Percentiles rank a stretch among this genome's conserved stretches.
phyloP scores from a whole-genome alignment of 1,139 yeast genomes.

The Pneumocystis wakefieldiae region DNA sequence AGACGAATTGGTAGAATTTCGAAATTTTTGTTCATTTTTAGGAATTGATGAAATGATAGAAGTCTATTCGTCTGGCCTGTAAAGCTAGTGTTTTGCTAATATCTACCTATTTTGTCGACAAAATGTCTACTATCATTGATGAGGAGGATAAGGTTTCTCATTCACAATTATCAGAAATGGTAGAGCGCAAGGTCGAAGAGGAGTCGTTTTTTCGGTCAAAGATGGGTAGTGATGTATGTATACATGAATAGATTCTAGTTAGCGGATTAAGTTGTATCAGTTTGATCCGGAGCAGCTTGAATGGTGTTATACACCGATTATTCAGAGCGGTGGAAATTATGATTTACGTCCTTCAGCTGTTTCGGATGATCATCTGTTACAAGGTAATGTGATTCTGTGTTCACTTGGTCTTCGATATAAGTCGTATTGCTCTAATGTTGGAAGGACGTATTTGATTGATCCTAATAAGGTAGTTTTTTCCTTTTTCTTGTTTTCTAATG shows the following conservation, averaged over 20 bases:
- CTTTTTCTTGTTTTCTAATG: background rate
- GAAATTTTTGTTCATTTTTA: too few relatives aligned
- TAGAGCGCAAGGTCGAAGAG: slow-evolving; percentile 72
- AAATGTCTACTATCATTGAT: slow-evolving; percentile 76
- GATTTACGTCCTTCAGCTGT: slow-evolving; percentile 77
- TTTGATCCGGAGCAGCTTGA: slow-evolving; percentile 69
- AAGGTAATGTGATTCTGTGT: slow-evolving; percentile 68
- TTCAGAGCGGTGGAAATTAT: slow-evolving; percentile 77
- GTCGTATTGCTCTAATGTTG: slow-evolving; percentile 77
- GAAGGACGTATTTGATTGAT: slow-evolving; percentile 78
- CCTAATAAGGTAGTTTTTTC: slow-evolving; percentile 39
- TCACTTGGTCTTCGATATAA: slow-evolving; percentile 79
- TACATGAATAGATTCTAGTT: slow-evolving; percentile 23
- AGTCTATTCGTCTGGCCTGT: slow-evolving; percentile 46
- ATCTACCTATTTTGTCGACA: slow-evolving; percentile 64
- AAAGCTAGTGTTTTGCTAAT: slow-evolving; percentile 67
- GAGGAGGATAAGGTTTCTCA: slow-evolving; percentile 70
- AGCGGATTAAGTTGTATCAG: slow-evolving; percentile 15
- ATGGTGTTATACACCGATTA: slow-evolving; percentile 88
- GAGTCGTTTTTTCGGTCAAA: slow-evolving; percentile 45
- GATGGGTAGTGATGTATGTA: slow-evolving; percentile 34
- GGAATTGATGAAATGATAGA: background rate
- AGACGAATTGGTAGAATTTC: slow-evolving; percentile 37
- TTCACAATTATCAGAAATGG: slow-evolving; percentile 52
- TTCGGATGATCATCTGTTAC: slow-evolving; percentile 49